Conservation (phyloP, 257 asterid species). For the Primulina eburnea region DNA sequence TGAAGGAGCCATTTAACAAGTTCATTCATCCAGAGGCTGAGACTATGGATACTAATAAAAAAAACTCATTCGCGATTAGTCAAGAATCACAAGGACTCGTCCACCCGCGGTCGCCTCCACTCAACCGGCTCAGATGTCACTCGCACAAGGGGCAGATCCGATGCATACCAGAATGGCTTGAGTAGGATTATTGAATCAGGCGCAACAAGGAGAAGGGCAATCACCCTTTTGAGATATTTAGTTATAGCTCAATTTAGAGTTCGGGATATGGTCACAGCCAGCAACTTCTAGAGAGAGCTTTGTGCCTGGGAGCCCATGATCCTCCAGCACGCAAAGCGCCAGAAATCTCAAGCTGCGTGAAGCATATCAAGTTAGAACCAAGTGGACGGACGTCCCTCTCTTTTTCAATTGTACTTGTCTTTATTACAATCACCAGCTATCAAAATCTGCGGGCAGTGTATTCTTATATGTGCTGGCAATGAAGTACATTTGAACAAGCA, state of each 20-base stretch:
- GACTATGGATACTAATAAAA: slow-evolving; percentile 9
- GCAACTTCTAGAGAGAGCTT: slow-evolving; percentile 78
- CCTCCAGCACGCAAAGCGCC: slow-evolving; percentile 70
- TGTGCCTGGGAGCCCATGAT: slow-evolving; percentile 75
- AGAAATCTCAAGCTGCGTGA: slow-evolving; percentile 54
- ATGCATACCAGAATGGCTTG: slow-evolving; percentile 41
- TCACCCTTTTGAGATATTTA: neutral
- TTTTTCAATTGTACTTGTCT: too few relatives aligned
- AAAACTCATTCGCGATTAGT: slow-evolving; percentile 27
- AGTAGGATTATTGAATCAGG: slow-evolving; percentile 49
- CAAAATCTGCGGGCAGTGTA: too few relatives aligned
- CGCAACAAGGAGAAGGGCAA: slow-evolving; percentile 37
- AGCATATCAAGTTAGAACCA: slow-evolving; percentile 14
- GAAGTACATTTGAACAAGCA: too few relatives aligned
- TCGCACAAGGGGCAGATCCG: slow-evolving; percentile 58
- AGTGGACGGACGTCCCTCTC: neutral
- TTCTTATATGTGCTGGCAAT: too few relatives aligned
- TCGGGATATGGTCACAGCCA: slow-evolving; percentile 43
- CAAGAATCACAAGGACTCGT: slow-evolving; percentile 53
- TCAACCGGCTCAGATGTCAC: slow-evolving; percentile 89
- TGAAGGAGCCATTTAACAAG: slow-evolving; percentile 40
- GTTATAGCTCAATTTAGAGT: neutral
- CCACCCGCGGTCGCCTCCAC: slow-evolving; percentile 91
- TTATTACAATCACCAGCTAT: too few relatives aligned
- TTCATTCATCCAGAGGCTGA: slow-evolving; percentile 35